phyloP scores from a whole-genome alignment of 2,329 filamentous ascomycete genomes.

The Pyrenophora seminiperda region DNA sequence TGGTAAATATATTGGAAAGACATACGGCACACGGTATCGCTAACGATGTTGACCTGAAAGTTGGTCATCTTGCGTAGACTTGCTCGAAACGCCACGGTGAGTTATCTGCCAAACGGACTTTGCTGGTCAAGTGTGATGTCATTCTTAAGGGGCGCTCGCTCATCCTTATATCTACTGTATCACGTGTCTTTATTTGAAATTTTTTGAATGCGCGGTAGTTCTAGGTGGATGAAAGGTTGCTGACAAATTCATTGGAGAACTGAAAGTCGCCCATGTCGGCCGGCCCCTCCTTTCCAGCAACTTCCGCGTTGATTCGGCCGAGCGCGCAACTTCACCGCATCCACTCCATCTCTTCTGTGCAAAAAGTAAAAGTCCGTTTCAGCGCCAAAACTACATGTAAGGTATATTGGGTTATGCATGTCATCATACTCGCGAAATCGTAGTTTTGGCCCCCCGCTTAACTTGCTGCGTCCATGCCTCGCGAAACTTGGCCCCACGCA shows the following conservation, averaged over 20 bases:
- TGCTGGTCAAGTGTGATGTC: conserved; percentile 2
- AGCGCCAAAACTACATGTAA: too few relatives aligned
- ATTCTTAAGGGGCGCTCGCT: background rate
- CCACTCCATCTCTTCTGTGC: background rate
- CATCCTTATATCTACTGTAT: conserved; percentile 13
- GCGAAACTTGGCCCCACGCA: conserved; percentile 30
- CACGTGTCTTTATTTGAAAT: too few relatives aligned
- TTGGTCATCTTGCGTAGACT: conserved; percentile 52
- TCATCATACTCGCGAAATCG: too few relatives aligned
- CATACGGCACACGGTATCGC: conserved; percentile 80
- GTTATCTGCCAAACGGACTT: conserved; percentile 6
- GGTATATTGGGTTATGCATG: too few relatives aligned
- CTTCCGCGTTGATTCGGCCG: conserved; percentile 3
- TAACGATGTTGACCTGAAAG: conserved; percentile 75
- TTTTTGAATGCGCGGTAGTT: too few relatives aligned
- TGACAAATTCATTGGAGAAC: conserved; percentile 28
- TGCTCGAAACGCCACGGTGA: conserved; percentile 44
- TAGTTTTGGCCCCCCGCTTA: conserved; percentile 6
- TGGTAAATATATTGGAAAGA: background rate
- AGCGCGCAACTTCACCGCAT: background rate
- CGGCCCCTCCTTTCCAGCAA: conserved; percentile 4
- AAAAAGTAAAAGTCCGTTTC: too few relatives aligned
- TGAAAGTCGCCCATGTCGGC: background rate
- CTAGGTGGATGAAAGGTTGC: conserved; percentile 17
- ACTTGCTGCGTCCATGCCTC: conserved; percentile 23